Conservation (phyloP, 2,329 filamentous ascomycete species). For the Colletotrichum plurivorum region DNA sequence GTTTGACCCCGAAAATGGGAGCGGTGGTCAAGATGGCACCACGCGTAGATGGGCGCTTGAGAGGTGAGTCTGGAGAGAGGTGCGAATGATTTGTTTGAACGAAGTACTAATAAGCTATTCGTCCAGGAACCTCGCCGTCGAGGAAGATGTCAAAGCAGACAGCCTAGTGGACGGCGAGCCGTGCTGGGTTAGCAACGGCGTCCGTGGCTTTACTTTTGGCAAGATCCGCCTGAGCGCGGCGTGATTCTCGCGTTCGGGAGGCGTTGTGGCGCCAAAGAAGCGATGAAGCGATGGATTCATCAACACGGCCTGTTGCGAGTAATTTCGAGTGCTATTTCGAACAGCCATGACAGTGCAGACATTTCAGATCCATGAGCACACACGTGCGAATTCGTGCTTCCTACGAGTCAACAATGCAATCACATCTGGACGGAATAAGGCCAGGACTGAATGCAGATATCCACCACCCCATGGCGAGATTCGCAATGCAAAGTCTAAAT, state of each 20-base stretch:
- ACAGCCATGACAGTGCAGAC: no score
- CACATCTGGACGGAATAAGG: background rate
- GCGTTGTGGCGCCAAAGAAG: no score
- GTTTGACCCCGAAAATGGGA: slow-evolving; percentile 58
- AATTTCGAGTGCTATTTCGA: no score
- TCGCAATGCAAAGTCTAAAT: background rate
- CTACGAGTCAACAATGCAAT: background rate
- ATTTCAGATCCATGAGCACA: no score
- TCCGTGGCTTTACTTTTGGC: slow-evolving; percentile 80
- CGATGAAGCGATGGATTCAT: no score
- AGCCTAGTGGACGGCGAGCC: slow-evolving; percentile 80
- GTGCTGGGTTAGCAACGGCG: slow-evolving; percentile 91
- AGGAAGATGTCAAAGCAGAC: slow-evolving; percentile 71
- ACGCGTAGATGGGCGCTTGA: slow-evolving; percentile 87
- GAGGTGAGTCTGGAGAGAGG: slow-evolving; percentile 57
- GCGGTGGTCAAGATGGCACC: slow-evolving; percentile 87
- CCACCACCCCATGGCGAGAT: background rate
- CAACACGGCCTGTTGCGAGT: no score
- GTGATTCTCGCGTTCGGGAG: background rate
- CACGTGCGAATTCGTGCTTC: background rate
- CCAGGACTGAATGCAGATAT: background rate
- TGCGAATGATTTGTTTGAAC: background rate
- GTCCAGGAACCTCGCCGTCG: slow-evolving; percentile 71
- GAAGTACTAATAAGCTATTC: slow-evolving; percentile 34
- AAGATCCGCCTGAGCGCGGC: slow-evolving; percentile 49